Evolutionary conservation across 2,329 filamentous ascomycete species (phyloP), one percentile per base, ranked within the genome.

Genomic region (Raffaelea ambrosiae): DNA sequence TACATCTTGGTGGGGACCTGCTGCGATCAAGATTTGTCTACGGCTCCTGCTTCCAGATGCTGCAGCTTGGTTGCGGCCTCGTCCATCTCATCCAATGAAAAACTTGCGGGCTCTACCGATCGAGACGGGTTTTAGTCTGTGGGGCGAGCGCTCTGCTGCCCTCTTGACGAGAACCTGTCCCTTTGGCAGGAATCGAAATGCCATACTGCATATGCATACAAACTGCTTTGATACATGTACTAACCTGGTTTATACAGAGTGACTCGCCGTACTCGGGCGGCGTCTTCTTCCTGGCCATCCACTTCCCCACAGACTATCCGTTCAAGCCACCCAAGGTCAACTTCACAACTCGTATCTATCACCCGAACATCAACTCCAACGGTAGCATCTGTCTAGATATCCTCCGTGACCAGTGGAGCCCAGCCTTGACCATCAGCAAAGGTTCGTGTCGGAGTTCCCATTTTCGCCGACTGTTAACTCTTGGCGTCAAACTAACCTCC

Each of bases 261-360:
- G 93, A 97, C 71, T 96, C 89, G 64, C 93, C 93, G 68, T 98
- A 97, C 78, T 88, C 90, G 44, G 90, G 91, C 67, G 93, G 93
- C 64, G 91, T 98, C 60, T 98, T 98, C 80, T 98, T 98, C 83
- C 81, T 98, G 58, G 84, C 86, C 59, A 98, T 98, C 66, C 89
- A 96, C 74, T 97, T 98, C 79, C 93, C 93, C 59, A 98, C 93
- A 78, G 93, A 98, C 78, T 98, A 98, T 73, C 93, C 93, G 39
- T 98, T 98, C 81, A 98, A 98, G 85, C 93, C 93, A 54, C 93
- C 93, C 60, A 98, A 98, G 82, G 90, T 98, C 72, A 96, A 96
- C 85, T 98, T 98, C 81, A 97, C 89, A 61, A 98, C 93, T 57
- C 86, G 91, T 66, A 97, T 98, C 76, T 98, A 98, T 70, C 93